Conservation (phyloP, 139 green algal genomes). For the Haematococcus lacustris region DNA sequence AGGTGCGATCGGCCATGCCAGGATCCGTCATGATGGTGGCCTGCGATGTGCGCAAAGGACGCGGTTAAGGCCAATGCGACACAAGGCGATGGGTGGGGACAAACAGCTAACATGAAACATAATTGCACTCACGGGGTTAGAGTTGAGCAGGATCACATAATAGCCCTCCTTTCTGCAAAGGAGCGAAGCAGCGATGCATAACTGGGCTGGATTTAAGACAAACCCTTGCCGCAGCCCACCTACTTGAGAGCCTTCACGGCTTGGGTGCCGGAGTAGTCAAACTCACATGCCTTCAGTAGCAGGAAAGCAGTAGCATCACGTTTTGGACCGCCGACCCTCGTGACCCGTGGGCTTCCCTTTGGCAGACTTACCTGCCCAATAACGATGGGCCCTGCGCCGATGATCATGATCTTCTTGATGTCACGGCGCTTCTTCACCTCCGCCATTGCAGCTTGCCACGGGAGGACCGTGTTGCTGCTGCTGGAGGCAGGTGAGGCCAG, state of each 20-base stretch:
- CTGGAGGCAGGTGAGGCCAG: too few species aligned
- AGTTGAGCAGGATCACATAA: slow-evolving; percentile 93
- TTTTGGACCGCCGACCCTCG: too few species aligned
- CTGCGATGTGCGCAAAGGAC: slow-evolving; percentile 24
- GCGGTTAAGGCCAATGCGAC: not conserved
- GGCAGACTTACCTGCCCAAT: slow-evolving; percentile 94
- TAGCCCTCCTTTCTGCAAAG: slow-evolving; percentile 92
- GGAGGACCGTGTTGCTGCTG: slow-evolving; percentile 19
- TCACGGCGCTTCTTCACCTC: slow-evolving; percentile 60
- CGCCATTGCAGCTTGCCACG: slow-evolving; percentile 55
- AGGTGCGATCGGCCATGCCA: slow-evolving; percentile 91
- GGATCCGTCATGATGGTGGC: slow-evolving; percentile 99
- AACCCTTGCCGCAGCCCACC: too few species aligned
- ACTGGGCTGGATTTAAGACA: too few species aligned
- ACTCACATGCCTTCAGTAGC: slow-evolving; percentile 95
- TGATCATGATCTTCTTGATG: slow-evolving; percentile 65
- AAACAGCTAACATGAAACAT: too few species aligned
- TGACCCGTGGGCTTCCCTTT: too few species aligned
- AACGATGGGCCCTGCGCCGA: slow-evolving; percentile 92
- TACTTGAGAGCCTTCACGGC: slow-evolving; percentile 96
- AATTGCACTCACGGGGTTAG: slow-evolving; percentile 80
- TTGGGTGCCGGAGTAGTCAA: slow-evolving; percentile 98
- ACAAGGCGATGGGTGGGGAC: not conserved
- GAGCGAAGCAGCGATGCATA: too few species aligned
- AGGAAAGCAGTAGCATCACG: too few species aligned